phyloP scores from a whole-genome alignment of 176 grass and related monocot genomes.

The Tillandsia fasciculata region DNA sequence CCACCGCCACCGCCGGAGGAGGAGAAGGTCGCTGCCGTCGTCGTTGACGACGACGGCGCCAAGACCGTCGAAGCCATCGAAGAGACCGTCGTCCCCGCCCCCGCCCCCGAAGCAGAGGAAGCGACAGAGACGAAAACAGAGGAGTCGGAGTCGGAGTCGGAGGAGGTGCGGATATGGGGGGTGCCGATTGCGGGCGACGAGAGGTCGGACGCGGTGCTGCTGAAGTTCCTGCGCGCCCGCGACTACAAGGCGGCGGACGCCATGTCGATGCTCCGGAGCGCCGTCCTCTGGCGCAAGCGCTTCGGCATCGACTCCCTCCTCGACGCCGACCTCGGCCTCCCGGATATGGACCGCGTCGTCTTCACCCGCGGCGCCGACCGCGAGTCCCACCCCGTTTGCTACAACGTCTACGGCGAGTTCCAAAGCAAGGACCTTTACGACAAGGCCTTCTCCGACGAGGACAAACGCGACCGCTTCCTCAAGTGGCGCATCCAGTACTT shows the following conservation, averaged over 20 bases:
- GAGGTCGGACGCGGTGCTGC: conserved; percentile 66
- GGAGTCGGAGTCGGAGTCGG: conserved; percentile 15
- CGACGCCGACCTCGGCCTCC: conserved; percentile 55
- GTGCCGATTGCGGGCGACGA: conserved; percentile 79
- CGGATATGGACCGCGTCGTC: conserved; percentile 72
- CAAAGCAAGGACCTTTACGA: conserved; percentile 97
- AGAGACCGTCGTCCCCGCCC: conserved; percentile 42
- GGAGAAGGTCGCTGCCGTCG: conserved; percentile 30
- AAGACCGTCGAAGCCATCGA: conserved; percentile 58
- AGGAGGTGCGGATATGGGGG: conserved; percentile 72
- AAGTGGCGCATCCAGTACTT: conserved; percentile 97
- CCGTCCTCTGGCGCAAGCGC: conserved; percentile 86
- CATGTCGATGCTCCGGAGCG: conserved; percentile 67
- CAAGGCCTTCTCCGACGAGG: conserved; percentile 86
- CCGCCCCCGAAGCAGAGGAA: conserved; percentile 23
- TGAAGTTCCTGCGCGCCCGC: conserved; percentile 87
- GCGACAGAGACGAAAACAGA: conserved; percentile 21
- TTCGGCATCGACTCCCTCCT: conserved; percentile 75
- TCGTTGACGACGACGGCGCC: conserved; percentile 44
- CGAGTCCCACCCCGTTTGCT: conserved; percentile 86
- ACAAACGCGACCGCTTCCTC: conserved; percentile 87
- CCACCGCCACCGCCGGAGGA: conserved; percentile 7
- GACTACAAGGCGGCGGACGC: conserved; percentile 95
- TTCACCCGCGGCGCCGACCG: conserved; percentile 60
- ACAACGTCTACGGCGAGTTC: conserved; percentile 93